Conservation (phyloP, 2,329 filamentous ascomycete genomes). For the Colletotrichum chrysophilum region DNA sequence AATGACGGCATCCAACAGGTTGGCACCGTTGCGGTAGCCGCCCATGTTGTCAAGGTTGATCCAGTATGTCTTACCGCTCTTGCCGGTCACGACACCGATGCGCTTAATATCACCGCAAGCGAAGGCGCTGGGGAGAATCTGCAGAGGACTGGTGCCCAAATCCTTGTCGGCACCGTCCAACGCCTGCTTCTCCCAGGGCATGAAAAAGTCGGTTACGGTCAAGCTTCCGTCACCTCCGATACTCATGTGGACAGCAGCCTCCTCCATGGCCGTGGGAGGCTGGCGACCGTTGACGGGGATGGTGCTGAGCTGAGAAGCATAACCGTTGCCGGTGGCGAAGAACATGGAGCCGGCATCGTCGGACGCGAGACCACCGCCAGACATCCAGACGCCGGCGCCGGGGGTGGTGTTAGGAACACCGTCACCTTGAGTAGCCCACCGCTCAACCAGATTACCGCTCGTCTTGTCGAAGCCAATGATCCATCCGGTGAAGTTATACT, state of each 20-base stretch:
- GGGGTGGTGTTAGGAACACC: slow-evolving; percentile 40
- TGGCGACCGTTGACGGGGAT: slow-evolving; percentile 42
- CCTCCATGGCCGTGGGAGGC: slow-evolving; percentile 46
- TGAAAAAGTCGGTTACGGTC: slow-evolving; percentile 56
- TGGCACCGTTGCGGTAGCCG: slow-evolving; percentile 41
- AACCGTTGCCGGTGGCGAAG: slow-evolving; percentile 44
- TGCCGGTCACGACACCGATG: slow-evolving; percentile 55
- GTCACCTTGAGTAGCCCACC: slow-evolving; percentile 45
- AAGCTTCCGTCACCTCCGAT: slow-evolving; percentile 46
- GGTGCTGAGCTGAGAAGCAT: slow-evolving; percentile 42
- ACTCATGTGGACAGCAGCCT: slow-evolving; percentile 50
- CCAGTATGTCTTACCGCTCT: slow-evolving; percentile 55
- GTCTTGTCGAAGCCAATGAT: slow-evolving; percentile 54
- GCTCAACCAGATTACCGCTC: slow-evolving; percentile 39
- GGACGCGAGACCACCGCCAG: slow-evolving; percentile 42
- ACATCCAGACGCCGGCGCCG: slow-evolving; percentile 51
- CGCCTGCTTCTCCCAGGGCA: slow-evolving; percentile 56
- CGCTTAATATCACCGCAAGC: slow-evolving; percentile 47
- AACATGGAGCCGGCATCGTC: slow-evolving; percentile 45
- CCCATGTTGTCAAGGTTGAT: slow-evolving; percentile 45
- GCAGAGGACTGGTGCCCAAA: slow-evolving; percentile 51
- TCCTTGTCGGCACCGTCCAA: slow-evolving; percentile 57
- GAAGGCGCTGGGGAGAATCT: slow-evolving; percentile 48
- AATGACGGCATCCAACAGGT: slow-evolving; percentile 45
- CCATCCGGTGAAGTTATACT: slow-evolving; percentile 61